Evolutionary conservation across 2,329 filamentous ascomycete species (phyloP), one percentile per base, ranked within the genome.

Genomic region (Podosphaera xanthii): DNA sequence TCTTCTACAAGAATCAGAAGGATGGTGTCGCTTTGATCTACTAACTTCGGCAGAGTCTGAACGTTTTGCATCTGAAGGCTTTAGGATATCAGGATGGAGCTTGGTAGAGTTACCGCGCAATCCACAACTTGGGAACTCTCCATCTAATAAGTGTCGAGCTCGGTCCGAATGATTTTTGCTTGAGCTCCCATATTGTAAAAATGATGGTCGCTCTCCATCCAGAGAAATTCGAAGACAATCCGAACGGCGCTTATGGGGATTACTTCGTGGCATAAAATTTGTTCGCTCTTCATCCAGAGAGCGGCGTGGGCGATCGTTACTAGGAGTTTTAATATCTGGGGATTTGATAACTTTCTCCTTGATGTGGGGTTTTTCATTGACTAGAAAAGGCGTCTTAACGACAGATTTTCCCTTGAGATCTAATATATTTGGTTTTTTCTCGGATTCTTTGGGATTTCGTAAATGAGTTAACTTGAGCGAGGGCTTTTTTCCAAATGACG

Each of bases 361-460:
- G 8, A 50, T 50, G 30, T 50, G 46, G 2, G 46, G 46, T 4
- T 50, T 50, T 4, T 50, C 46, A n/a, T 50, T 31, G 22, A n/a
- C 46, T 50, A 50, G 8, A 22, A 50, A 50, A 50, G 46, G 46
- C 10, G 30, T 63, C 50, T 64, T 66, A 8, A 67, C 65, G 4
- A 66, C 61, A 59, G 65, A 67, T 48, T 65, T 61, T 4, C 65
- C 64, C 42, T 63, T 64, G 44, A 65, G 33, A 12, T 60, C 64
- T 34, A 66, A 34, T 6, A 66, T 46, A 22, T 62, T 65, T 4
- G 61, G 62, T 50, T 59, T 59, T 22, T 62, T 63, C 3, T 62
- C 62, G 4, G 35, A 42, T n/a, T 63, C 61, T 7, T 61, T 61
- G 59, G 54, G 63, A 40, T 63, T 65, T 30, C 64, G 57, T 38